phyloP scores from a whole-genome alignment of 2,329 filamentous ascomycete genomes.

The Rhynchosporium graminicola region DNA sequence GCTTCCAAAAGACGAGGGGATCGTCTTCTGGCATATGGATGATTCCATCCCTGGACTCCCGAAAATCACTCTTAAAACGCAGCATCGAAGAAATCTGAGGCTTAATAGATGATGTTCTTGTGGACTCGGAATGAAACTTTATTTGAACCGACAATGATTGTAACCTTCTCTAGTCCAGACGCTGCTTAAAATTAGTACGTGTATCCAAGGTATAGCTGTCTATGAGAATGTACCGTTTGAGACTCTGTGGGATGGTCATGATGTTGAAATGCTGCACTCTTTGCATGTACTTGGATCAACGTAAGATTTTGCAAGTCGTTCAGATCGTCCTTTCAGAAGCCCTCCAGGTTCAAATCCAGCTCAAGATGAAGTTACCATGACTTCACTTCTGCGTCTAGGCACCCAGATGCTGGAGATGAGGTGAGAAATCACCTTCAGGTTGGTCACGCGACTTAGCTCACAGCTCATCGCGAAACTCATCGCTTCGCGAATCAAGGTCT shows the following conservation, averaged over 20 bases:
- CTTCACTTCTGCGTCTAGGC: background rate
- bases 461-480: background rate
- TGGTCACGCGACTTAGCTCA: background rate
- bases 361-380: background rate
- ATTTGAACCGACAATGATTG: background rate
- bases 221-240: background rate
- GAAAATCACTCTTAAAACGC: constrained; percentile 9
- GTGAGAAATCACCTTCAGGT: background rate
- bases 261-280: background rate
- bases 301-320: background rate
- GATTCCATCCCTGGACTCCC: background rate
- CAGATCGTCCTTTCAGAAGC: background rate
- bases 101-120: constrained; percentile 1
- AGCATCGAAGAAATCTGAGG: background rate
- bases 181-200: background rate
- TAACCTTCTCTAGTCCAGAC: background rate
- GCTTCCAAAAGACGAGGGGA: background rate
- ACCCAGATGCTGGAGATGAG: background rate
- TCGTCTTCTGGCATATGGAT: background rate
- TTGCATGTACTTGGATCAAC: background rate
- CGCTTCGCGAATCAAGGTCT: background rate
- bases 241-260: constrained; percentile 1
- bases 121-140: background rate
- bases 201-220: too few relatives aligned
- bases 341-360: background rate